Conservation (phyloP, 495 filamentous ascomycete genomes). For the Xylaria acuta region DNA sequence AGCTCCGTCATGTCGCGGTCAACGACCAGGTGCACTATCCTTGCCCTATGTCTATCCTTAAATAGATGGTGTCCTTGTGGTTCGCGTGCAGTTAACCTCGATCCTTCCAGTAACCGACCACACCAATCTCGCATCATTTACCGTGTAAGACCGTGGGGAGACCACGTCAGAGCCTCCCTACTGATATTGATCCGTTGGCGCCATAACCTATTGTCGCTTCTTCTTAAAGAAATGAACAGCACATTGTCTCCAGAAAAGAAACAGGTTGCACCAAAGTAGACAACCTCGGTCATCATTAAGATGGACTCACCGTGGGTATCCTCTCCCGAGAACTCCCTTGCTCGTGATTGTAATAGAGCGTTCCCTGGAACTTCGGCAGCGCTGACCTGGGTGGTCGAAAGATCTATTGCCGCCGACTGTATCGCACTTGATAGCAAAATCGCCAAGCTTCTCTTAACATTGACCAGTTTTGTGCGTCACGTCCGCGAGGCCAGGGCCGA, state of each 20-base stretch:
- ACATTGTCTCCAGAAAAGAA: background rate
- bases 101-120: background rate
- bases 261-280: background rate
- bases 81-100: background rate
- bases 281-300: background rate
- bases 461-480: constrained; percentile 46
- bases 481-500: constrained; percentile 55
- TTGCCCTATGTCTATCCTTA: background rate
- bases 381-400: constrained; percentile 40
- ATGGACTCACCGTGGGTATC: constrained; percentile 23
- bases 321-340: background rate
- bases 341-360: background rate
- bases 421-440: constrained; percentile 46
- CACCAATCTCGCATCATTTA: background rate
- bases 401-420: constrained; percentile 52
- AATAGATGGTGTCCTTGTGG: constrained; percentile 2
- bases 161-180: constrained; percentile 11
- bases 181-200: background rate
- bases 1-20: constrained; percentile 2
- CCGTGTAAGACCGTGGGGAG: constrained; percentile 3
- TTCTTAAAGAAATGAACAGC: background rate
- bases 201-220: background rate
- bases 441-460: constrained; percentile 35
- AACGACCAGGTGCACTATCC: constrained; percentile 4
- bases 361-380: constrained; percentile 32